A percentile compares a stretch with the other conserved stretches of the same genome.
Evolutionary conservation across 2,329 filamentous ascomycete genomes (phyloP).

Genomic region (Arachnopeziza araneosa): DNA sequence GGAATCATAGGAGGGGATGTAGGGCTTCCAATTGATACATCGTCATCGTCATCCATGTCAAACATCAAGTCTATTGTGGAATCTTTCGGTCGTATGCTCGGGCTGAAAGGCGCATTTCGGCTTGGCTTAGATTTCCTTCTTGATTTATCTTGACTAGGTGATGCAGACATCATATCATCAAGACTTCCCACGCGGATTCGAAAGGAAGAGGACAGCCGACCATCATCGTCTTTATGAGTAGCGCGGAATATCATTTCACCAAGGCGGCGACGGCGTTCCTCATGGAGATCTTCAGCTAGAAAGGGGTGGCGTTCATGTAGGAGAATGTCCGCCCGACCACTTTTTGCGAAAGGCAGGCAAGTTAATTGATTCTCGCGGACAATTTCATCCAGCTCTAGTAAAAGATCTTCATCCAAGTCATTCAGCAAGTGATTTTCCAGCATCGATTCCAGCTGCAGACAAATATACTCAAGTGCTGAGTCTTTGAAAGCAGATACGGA

Average conservation of each 20-base stretch:
- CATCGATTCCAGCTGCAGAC: conserved; percentile 84
- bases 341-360: conserved; percentile 70
- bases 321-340: conserved; percentile 61
- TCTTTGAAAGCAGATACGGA: conserved; percentile 82
- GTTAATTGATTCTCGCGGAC: conserved; percentile 79
- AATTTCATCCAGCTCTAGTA: conserved; percentile 72
- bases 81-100: conserved; percentile 60
- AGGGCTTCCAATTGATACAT: conserved; percentile 12
- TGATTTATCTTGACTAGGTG: conserved; percentile 33
- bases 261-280: conserved; percentile 63
- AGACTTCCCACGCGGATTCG: conserved; percentile 55
- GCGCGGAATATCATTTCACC: conserved; percentile 69
- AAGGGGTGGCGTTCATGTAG: conserved; percentile 48
- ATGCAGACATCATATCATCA: conserved; percentile 50
- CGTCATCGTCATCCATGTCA: conserved; percentile 71
- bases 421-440: conserved; percentile 86
- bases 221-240: conserved; percentile 60
- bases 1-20: conserved; percentile 9
- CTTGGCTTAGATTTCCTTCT: conserved; percentile 42
- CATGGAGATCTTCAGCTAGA: conserved; percentile 55
- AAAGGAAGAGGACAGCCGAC: conserved; percentile 53
- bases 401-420: conserved; percentile 77
- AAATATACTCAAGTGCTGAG: conserved; percentile 83
- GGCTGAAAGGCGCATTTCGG: conserved; percentile 56
- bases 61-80: conserved; percentile 80